Conservation (phyloP, 192 early-diverging fungal genomes). For the Dispira parvispora region DNA sequence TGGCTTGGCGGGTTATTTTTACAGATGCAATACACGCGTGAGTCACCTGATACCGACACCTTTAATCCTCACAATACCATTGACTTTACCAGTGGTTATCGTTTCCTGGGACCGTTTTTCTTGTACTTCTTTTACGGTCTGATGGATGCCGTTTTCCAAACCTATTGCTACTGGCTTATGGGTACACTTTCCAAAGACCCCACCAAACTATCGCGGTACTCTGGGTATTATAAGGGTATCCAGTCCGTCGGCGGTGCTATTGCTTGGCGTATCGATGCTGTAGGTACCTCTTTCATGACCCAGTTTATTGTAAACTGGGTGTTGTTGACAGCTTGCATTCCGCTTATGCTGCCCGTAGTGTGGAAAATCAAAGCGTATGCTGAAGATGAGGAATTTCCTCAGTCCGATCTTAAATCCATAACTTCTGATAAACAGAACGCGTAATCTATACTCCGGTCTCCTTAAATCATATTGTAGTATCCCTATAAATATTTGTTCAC, state of each 20-base stretch:
- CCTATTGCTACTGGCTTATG: conserved; percentile 70
- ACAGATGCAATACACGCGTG: conserved; percentile 33
- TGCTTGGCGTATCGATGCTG: conserved; percentile 50
- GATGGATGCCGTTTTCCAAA: conserved; percentile 71
- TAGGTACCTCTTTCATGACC: conserved; percentile 24
- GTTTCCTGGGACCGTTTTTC: conserved; percentile 40
- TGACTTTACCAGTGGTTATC: conserved; percentile 26
- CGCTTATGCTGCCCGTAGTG: conserved; percentile 30
- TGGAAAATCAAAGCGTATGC: conserved; percentile 20
- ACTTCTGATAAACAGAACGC: no score
- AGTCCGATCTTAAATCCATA: no score
- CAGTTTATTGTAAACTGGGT: conserved; percentile 39
- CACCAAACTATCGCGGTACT: conserved; percentile 48
- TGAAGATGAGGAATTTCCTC: no score
- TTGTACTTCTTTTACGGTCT: conserved; percentile 62
- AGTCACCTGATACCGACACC: conserved; percentile 7
- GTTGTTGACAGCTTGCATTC: conserved; percentile 29
- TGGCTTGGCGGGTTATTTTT: conserved; percentile 48
- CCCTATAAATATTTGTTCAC: no score
- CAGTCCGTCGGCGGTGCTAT: conserved; percentile 65
- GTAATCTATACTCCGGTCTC: no score
- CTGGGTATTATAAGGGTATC: conserved; percentile 84
- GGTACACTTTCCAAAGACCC: conserved; percentile 72
- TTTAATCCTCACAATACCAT: conserved; percentile 21
- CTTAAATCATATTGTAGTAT: no score